phyloP scores from a whole-genome alignment of 192 early-diverging fungal genomes.

The Entomortierella chlamydospora region DNA sequence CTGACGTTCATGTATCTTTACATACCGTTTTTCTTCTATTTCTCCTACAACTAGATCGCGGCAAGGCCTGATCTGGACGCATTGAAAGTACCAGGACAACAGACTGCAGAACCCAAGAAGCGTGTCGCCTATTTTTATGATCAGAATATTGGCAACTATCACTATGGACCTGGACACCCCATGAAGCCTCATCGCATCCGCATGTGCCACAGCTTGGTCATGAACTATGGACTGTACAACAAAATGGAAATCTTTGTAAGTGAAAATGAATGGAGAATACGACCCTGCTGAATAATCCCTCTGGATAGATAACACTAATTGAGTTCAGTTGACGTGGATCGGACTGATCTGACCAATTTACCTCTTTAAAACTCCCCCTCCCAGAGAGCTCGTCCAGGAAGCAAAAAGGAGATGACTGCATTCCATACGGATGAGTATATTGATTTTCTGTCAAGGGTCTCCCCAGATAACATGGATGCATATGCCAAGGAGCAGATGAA shows the following conservation, averaged over 20 bases:
- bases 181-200: constrained; percentile 99
- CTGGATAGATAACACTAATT: too few species aligned
- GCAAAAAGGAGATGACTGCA: constrained; percentile 88
- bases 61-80: constrained; percentile 3
- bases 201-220: constrained; percentile 92
- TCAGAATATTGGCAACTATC: constrained; percentile 72
- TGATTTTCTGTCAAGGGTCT: constrained; percentile 83
- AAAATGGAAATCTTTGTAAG: constrained; percentile 85
- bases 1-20: too few species aligned
- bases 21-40: not conserved
- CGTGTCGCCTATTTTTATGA: constrained; percentile 75
- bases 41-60: not conserved
- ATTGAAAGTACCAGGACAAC: constrained; percentile 37
- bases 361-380: too few species aligned
- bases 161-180: constrained; percentile 88
- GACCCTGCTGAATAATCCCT: too few species aligned
- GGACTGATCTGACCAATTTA: too few species aligned
- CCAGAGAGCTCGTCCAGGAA: constrained; percentile 82
- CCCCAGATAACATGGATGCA: constrained; percentile 78
- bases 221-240: constrained; percentile 93
- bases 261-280: too few species aligned
- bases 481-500: constrained; percentile 68
- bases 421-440: constrained; percentile 97
- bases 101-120: constrained; percentile 62
- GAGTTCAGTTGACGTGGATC: too few species aligned